Base-by-base conservation (phyloP, 2,329 filamentous ascomycete genomes). In the Fusarium chuoi region DNA sequence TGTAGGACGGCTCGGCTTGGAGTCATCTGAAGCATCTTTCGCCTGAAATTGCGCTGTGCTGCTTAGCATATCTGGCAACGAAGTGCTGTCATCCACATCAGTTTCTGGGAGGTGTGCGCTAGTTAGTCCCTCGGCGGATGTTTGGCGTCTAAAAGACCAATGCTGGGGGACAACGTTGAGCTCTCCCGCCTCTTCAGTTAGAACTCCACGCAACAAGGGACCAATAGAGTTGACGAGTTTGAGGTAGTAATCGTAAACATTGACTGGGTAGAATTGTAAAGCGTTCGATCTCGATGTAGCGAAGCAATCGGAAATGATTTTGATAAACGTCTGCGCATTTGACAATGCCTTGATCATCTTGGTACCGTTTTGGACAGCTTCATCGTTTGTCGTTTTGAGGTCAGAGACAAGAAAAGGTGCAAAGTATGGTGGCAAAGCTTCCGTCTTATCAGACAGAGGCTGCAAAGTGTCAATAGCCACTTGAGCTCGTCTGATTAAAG, bases 141-240 rank as follows among this genome's bases (percentile, higher is more conserved):
- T 73, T 66, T 82, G 73, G 14, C 79, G 83, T 72, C 79, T 78
- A 48, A 80, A 77, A 18, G 84, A 85, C 91, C 92, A 93, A 66
- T 90, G 86, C 42, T 91, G 87, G 3, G 96, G 94, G 55, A 98
- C 92, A 59, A 89, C 87, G 57, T 90, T 91, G 73, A 93, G 89
- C 49, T 98, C 85, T 2, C 92, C 85, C 41, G 95, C 93, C 74
- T 97, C 93, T 81, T 99, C 96, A 82, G 92, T 92, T n/a, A 97
- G 87, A 67, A 94, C 93, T 59, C 92, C 92, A 46, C 93, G 89
- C 73, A 98, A 88, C 22, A 99, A 84, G 30, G 91, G 91, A 7
- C 94, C 95, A 39, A 98, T 87, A 33, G 91, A 90, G 70, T 90
- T 89, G 30, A 97, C 88, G 42, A 98, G 84, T n/a, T 87, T 83